Conservation (phyloP, 2,329 filamentous ascomycete species). For the Beauveria sp. region DNA sequence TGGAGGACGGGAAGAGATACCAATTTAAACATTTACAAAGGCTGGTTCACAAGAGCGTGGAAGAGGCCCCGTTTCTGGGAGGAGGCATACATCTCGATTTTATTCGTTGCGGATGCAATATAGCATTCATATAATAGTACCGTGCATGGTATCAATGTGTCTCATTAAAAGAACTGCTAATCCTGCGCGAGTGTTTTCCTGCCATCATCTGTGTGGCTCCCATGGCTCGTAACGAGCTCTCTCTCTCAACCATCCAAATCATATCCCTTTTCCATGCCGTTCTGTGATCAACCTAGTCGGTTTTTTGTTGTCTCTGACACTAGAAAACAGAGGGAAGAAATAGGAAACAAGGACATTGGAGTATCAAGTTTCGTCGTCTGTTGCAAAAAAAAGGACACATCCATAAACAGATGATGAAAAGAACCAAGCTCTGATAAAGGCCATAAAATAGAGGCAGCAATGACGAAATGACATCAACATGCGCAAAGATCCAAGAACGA, state of each 20-base stretch:
- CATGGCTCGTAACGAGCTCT: neutral
- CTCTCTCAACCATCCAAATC: neutral
- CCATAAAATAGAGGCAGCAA: neutral
- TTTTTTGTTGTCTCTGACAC: no score
- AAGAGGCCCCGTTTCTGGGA: neutral
- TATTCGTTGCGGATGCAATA: neutral
- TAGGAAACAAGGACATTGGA: neutral
- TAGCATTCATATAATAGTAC: neutral
- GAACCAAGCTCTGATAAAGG: no score
- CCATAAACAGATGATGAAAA: no score
- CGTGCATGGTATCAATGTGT: neutral
- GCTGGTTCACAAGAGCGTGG: neutral
- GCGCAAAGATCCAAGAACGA: neutral
- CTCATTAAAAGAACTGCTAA: neutral
- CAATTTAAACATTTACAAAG: neutral
- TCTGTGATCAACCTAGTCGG: no score
- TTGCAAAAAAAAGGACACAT: neutral
- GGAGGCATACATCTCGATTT: neutral
- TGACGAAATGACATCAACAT: neutral
- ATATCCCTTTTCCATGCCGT: neutral
- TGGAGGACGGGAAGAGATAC: neutral
- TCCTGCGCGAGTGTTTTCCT: neutral
- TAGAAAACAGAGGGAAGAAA: neutral
- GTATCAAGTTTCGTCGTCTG: neutral
- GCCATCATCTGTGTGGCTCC: neutral